Percentiles rank a stretch among this genome's conserved stretches.
These are phyloP conservation scores for Phallus indusiatus DNA, from an alignment of 768 basidiomycete genomes.

Conservation along the genomic window DNA sequence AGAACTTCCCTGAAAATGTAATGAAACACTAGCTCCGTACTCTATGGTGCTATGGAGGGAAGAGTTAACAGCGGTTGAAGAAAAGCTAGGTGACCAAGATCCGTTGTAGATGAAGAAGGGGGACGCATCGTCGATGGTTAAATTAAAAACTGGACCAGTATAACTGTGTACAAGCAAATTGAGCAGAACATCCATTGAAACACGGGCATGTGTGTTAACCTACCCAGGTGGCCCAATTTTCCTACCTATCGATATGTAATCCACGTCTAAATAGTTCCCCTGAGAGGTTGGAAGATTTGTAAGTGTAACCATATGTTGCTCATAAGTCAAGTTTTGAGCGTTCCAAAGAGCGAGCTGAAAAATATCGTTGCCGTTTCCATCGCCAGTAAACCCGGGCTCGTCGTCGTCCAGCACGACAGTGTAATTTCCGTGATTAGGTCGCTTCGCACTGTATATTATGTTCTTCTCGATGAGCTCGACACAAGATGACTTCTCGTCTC, in stretches of 20 bases:
- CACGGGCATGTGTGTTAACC: not conserved
- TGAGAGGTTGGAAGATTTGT: constrained; percentile 16
- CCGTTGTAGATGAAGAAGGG: not conserved
- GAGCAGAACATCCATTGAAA: not conserved
- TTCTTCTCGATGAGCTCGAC: no score
- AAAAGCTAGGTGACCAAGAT: not conserved
- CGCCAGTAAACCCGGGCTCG: not conserved
- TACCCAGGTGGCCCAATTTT: not conserved
- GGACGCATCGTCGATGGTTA: not conserved
- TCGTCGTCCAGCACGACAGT: constrained; percentile 32
- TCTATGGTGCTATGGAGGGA: constrained; percentile 2
- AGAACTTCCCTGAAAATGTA: constrained; percentile 8
- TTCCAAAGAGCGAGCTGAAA: constrained; percentile 38
- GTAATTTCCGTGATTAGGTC: constrained; percentile 37
- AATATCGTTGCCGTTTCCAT: constrained; percentile 18
- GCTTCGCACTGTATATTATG: constrained; percentile 44
- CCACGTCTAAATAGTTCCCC: constrained; percentile 30
- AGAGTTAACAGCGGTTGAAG: constrained; percentile 1
- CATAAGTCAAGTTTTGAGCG: constrained; percentile 23
- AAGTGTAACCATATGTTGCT: constrained; percentile 30
- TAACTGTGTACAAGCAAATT: not conserved
- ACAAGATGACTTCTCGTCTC: not conserved
- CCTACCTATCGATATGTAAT: constrained; percentile 27
- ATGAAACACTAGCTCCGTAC: not conserved
- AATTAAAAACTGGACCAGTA: not conserved